Evolutionary conservation across 75 land plant genomes (phyloP).

Genomic region (Sequoiadendron giganteum): DNA sequence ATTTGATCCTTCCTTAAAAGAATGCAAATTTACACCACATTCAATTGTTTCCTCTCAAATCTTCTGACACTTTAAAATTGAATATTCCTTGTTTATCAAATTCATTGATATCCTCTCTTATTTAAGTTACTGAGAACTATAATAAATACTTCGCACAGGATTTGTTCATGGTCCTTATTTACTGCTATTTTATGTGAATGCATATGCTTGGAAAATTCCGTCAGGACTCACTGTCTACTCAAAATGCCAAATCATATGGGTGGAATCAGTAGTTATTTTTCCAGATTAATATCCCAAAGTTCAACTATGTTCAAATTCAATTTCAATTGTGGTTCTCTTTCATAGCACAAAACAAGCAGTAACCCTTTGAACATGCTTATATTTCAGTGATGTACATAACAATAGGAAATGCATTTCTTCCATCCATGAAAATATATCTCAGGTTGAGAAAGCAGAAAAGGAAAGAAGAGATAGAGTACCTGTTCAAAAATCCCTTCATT

Average conservation of each 20-base stretch:
- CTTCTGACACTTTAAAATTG: neutral
- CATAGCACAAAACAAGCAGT: neutral
- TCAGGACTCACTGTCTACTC: neutral
- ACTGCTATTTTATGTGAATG: neutral
- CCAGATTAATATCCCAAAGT: neutral
- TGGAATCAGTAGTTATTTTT: neutral
- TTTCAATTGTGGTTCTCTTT: neutral
- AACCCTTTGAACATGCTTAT: neutral
- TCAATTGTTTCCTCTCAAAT: no score
- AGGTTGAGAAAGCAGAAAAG: neutral
- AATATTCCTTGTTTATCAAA: neutral
- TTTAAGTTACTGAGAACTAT: no score
- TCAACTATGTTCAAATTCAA: neutral
- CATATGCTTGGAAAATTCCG: neutral
- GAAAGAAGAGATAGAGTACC: slow-evolving; percentile 30
- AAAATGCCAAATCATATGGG: neutral
- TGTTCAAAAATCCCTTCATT: slow-evolving; percentile 86
- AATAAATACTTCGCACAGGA: neutral
- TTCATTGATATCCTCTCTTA: neutral
- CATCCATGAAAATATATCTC: neutral
- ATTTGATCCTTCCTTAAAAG: no score
- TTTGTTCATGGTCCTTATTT: neutral
- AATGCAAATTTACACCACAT: no score
- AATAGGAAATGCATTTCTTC: neutral
- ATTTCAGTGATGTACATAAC: neutral